A percentile compares a stretch with the other conserved stretches of the same genome.
phyloP scores from a whole-genome alignment of 352 stramenopile species.

The Phytophthora pistaciae region DNA sequence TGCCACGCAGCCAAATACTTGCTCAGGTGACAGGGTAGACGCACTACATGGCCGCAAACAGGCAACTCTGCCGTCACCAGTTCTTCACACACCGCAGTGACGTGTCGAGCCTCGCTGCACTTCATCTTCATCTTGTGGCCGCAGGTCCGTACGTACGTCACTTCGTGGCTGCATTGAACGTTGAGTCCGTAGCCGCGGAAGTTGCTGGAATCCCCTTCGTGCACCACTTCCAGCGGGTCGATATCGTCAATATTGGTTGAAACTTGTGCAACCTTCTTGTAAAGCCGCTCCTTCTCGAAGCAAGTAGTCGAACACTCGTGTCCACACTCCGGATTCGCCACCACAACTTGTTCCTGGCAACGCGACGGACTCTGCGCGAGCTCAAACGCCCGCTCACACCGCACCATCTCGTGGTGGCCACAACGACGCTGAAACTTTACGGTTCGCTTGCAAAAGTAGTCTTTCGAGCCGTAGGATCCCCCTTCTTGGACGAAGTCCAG shows the following conservation, averaged over 20 bases:
- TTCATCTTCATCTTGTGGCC: conserved; percentile 53
- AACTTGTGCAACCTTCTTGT: conserved; percentile 18
- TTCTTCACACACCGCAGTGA: conserved; percentile 42
- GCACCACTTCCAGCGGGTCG: conserved; percentile 43
- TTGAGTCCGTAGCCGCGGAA: conserved; percentile 57
- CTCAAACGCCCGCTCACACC: conserved; percentile 81
- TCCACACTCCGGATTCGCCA: conserved; percentile 76
- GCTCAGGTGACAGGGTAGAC: conserved; percentile 49
- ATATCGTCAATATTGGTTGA: conserved; percentile 14
- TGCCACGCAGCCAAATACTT: conserved; percentile 48
- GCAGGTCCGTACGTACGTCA: conserved; percentile 48
- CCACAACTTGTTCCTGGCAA: conserved; percentile 54
- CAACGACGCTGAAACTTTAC: conserved; percentile 75
- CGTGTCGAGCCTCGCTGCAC: conserved; percentile 57
- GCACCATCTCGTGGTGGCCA: conserved; percentile 59
- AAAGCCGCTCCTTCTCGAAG: conserved; percentile 34
- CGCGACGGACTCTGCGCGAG: conserved; percentile 52
- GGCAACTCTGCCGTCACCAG: conserved; percentile 39
- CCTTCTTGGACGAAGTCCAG: conserved; percentile 68
- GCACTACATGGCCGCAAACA: conserved; percentile 55
- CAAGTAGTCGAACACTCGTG: conserved; percentile 70
- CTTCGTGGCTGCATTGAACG: conserved; percentile 46
- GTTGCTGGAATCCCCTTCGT: conserved; percentile 36
- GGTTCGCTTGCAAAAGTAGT: conserved; percentile 67
- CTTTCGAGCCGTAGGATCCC: conserved; percentile 66